Evolutionary conservation across 495 filamentous ascomycete species (phyloP).

Genomic region (Aspergillus cavernicola): DNA sequence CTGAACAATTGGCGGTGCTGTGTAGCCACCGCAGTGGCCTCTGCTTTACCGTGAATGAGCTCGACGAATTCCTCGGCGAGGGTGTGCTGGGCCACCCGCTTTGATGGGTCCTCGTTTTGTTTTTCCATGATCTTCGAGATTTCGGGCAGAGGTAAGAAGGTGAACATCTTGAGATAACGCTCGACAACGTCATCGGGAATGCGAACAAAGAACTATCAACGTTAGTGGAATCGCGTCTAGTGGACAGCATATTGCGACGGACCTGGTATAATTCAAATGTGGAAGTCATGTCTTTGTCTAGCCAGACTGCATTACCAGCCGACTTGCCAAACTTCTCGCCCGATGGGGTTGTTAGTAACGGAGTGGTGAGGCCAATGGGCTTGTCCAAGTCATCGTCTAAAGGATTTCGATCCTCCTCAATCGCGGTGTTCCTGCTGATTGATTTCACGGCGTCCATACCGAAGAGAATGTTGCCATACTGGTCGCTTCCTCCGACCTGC

Average conservation of each 20-base stretch:
- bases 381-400: conserved; percentile 35
- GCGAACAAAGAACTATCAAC: conserved; percentile 72
- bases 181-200: conserved; percentile 75
- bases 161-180: conserved; percentile 82
- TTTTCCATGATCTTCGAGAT: conserved; percentile 63
- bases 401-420: conserved; percentile 24
- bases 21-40: conserved; percentile 51
- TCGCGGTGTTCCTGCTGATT: conserved; percentile 51
- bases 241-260: conserved; percentile 10
- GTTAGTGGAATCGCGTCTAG: conserved; percentile 15
- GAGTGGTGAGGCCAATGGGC: conserved; percentile 84
- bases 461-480: conserved; percentile 93
- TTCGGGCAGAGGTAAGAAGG: conserved; percentile 68
- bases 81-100: conserved; percentile 72
- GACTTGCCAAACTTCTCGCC: conserved; percentile 96
- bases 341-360: conserved; percentile 77
- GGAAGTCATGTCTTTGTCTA: conserved; percentile 75
- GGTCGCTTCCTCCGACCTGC: conserved; percentile 92
- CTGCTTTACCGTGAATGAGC: conserved; percentile 66
- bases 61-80: conserved; percentile 77
- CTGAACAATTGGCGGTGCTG: conserved; percentile 60
- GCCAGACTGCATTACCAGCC: conserved; percentile 91
- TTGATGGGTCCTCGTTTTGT: conserved; percentile 61
- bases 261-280: conserved; percentile 83
- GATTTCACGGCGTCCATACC: conserved; percentile 81